These are phyloP conservation scores for Fusarium liriodendri DNA, from an alignment of 2,329 filamentous ascomycete genomes.

Conservation along the genomic window DNA sequence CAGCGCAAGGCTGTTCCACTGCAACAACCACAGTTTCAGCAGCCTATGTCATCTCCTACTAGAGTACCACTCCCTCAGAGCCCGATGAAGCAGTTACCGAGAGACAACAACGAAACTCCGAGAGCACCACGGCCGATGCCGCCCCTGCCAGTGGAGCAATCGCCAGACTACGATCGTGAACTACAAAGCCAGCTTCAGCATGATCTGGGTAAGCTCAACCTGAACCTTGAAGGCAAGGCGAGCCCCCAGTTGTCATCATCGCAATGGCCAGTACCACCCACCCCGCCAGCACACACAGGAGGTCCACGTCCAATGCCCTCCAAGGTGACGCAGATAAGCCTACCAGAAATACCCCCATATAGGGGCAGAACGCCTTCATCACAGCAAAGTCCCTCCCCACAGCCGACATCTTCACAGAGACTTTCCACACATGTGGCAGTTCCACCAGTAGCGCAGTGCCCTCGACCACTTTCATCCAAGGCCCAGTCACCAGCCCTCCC, in stretches of 20 bases:
- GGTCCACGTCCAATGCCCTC: constrained; percentile 53
- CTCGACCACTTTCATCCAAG: constrained; percentile 45
- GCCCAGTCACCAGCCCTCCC: constrained; percentile 46
- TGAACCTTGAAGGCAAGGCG: constrained; percentile 48
- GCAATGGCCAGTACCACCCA: constrained; percentile 38
- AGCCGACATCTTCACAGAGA: constrained; percentile 42
- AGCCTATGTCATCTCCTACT: constrained; percentile 59
- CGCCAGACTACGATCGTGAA: constrained; percentile 70
- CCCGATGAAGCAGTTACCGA: constrained; percentile 44
- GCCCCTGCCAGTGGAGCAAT: constrained; percentile 59
- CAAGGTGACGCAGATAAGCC: constrained; percentile 54
- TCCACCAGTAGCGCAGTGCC: constrained; percentile 32
- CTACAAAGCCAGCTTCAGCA: constrained; percentile 72
- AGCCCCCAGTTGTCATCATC: constrained; percentile 22
- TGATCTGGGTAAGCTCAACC: constrained; percentile 68
- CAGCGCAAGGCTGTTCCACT: constrained; percentile 65
- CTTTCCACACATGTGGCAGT: constrained; percentile 25
- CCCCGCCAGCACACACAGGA: constrained; percentile 50
- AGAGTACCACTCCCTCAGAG: constrained; percentile 69
- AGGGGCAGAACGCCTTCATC: constrained; percentile 52
- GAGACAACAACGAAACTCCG: constrained; percentile 59
- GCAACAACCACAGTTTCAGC: constrained; percentile 30
- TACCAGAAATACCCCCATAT: constrained; percentile 68
- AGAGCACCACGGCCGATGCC: constrained; percentile 60
- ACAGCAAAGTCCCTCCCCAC: constrained; percentile 44